Evolutionary conservation across 2,329 filamentous ascomycete species (phyloP).

Genomic region (Escovopsis sp.): DNA sequence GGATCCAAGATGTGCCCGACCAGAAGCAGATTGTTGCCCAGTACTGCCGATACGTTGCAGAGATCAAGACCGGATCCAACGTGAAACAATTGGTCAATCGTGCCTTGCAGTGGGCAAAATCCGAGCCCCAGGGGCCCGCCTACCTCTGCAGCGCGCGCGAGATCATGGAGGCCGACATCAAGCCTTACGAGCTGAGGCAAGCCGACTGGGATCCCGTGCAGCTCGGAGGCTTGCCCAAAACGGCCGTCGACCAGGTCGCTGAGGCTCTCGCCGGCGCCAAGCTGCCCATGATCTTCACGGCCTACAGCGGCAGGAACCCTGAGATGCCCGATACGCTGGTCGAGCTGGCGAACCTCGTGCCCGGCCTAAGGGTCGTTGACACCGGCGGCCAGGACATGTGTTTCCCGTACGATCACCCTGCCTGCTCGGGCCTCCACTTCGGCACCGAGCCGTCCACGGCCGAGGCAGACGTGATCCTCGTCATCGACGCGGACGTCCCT

Average conservation of each 20-base stretch:
- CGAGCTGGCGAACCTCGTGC: constrained; percentile 49
- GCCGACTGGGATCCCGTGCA: constrained; percentile 55
- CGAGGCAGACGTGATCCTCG: constrained; percentile 68
- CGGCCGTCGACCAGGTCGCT: constrained; percentile 43
- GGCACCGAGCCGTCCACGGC: constrained; percentile 59
- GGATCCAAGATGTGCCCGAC: constrained; percentile 72
- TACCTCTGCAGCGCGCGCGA: constrained; percentile 68
- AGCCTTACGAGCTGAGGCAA: constrained; percentile 54
- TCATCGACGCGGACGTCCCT: constrained; percentile 80
- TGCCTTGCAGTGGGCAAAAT: constrained; percentile 66
- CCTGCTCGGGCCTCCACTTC: constrained; percentile 55
- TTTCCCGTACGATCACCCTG: constrained; percentile 56
- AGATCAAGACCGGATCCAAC: constrained; percentile 73
- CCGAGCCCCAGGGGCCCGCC: constrained; percentile 62
- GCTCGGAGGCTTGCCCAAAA: constrained; percentile 40
- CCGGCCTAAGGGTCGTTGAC: constrained; percentile 56
- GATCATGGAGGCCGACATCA: constrained; percentile 72
- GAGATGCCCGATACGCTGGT: constrained; percentile 45
- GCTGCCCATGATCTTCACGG: constrained; percentile 54
- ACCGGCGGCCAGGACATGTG: constrained; percentile 70
- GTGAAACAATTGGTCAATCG: constrained; percentile 83
- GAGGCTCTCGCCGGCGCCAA: constrained; percentile 47
- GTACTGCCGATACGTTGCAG: constrained; percentile 71
- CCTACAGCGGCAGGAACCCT: constrained; percentile 57
- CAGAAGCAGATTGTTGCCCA: constrained; percentile 68